These are phyloP conservation scores for Serendipita indica DNA, from an alignment of 768 basidiomycete species.

Conservation along the genomic window DNA sequence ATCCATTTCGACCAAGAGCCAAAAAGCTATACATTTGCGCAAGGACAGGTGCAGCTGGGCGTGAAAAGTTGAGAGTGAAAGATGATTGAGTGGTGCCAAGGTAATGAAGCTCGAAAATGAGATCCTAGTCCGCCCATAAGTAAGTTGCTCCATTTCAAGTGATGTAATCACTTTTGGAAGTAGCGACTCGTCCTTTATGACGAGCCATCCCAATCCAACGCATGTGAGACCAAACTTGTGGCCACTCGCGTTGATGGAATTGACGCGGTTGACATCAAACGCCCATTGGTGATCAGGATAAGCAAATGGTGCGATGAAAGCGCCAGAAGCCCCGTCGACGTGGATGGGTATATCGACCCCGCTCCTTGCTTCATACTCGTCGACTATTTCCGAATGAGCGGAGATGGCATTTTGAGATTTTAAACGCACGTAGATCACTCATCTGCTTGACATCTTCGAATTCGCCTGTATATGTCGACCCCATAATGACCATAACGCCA, in stretches of 20 bases:
- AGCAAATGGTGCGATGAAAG: slow-evolving; percentile 49
- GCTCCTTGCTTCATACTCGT: slow-evolving; percentile 32
- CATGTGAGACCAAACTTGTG: slow-evolving; percentile 47
- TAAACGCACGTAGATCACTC: slow-evolving; percentile 38
- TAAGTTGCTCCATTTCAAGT: no score
- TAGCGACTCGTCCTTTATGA: slow-evolving; percentile 41
- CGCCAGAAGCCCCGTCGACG: slow-evolving; percentile 48
- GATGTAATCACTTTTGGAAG: slow-evolving; percentile 34
- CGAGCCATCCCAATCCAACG: slow-evolving; percentile 46
- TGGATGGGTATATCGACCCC: slow-evolving; percentile 38
- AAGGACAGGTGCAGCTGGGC: slow-evolving; percentile 47
- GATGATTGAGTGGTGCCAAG: slow-evolving; percentile 55
- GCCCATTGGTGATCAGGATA: slow-evolving; percentile 43
- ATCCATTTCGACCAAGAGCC: slow-evolving; percentile 23
- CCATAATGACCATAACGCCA: slow-evolving; percentile 47
- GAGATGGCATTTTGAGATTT: no score
- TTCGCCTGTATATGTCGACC: slow-evolving; percentile 40
- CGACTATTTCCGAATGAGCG: slow-evolving; percentile 26
- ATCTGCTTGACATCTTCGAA: slow-evolving; percentile 78
- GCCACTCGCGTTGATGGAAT: slow-evolving; percentile 43
- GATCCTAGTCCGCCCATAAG: slow-evolving; percentile 31
- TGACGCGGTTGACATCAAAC: slow-evolving; percentile 46
- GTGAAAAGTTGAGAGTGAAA: slow-evolving; percentile 48
- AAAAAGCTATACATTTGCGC: slow-evolving; percentile 36
- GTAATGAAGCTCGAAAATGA: slow-evolving; percentile 49